Evolutionary conservation across 495 filamentous ascomycete genomes (phyloP).

Genomic region (Aspergillus asperescens): DNA sequence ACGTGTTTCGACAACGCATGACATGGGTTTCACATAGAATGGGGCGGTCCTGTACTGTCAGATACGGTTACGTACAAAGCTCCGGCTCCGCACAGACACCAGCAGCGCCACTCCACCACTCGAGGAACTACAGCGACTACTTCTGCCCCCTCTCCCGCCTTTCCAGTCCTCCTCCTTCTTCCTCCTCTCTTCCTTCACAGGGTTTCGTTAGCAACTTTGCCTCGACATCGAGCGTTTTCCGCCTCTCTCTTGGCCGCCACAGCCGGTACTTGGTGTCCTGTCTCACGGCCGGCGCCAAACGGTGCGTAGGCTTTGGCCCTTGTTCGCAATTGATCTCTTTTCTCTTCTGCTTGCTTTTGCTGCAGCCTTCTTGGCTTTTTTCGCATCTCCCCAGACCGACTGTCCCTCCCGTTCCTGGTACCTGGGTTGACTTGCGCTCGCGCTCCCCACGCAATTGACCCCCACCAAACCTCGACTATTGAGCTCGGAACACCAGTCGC

Average conservation of each 20-base stretch:
- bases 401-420: slow-evolving; percentile 15
- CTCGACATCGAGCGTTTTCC: slow-evolving; percentile 37
- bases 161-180: slow-evolving; percentile 6
- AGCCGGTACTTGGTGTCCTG: slow-evolving; percentile 53
- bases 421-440: slow-evolving; percentile 10
- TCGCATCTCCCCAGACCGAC: slow-evolving; percentile 16
- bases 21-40: too few relatives aligned
- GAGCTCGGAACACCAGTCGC: slow-evolving; percentile 17
- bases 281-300: slow-evolving; percentile 53
- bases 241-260: slow-evolving; percentile 46
- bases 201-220: slow-evolving; percentile 24
- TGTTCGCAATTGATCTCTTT: slow-evolving; percentile 20
- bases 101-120: slow-evolving; percentile 14
- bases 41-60: too few relatives aligned
- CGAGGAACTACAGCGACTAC: slow-evolving; percentile 7
- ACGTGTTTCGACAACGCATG: neutral
- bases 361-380: slow-evolving; percentile 18
- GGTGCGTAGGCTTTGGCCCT: slow-evolving; percentile 51
- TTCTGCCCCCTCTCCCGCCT: slow-evolving; percentile 19
- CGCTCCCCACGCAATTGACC: slow-evolving; percentile 7
- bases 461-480: slow-evolving; percentile 1
- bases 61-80: neutral
- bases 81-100: slow-evolving; percentile 14
- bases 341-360: slow-evolving; percentile 24
- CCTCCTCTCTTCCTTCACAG: slow-evolving; percentile 17